Base-by-base conservation (phyloP, 345 rosid genomes). In the Gossypium ekmanianum region DNA sequence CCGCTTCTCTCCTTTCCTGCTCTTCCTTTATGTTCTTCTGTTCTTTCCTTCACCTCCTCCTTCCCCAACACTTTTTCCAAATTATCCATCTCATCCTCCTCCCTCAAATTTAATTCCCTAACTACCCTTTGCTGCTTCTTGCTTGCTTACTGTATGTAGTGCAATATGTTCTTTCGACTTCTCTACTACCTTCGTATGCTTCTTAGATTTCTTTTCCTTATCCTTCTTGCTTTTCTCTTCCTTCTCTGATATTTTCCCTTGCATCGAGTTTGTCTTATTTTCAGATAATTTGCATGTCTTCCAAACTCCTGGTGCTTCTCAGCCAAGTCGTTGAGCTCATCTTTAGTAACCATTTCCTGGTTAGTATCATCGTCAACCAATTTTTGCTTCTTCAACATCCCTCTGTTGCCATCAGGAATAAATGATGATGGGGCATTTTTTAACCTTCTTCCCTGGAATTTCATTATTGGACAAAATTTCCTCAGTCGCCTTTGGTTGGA, bases 381-480 rank as follows among this genome's bases (percentile, higher is more conserved):
- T 74, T 71, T 76, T 71, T 51, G 76, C 77, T 47, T 78, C 80
- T 80, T 83, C 63, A 55, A 63, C 43, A 27, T 77, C 50, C 61
- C 74, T 77, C 75, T 66, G 67, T 61, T 59, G 26, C 62, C 39
- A 72, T 75, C 83, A 71, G 52, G 24, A 61, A 59, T 43, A 10
- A 71, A 74, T 24, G 75, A 51, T 55, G 44, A 50, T 12, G 55
- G 39, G 18, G 11, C 27, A 68, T 17, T 63, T 78, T 57, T 56
- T 79, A 65, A 70, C 74, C 52, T 74, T 79, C 80, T 61, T 55
- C 29, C 4, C 63, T 76, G 56, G 59, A 29, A 22, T 2, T 61
- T 64, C 48, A 29, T 76, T 74, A 81, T 74, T 75, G 64, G 44
- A 41, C 29, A 58, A 11, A 77, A 24, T 68, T 27, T 73, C 43